phyloP scores from a whole-genome alignment of 345 rosid genomes.

The Eucalyptus curtisii region DNA sequence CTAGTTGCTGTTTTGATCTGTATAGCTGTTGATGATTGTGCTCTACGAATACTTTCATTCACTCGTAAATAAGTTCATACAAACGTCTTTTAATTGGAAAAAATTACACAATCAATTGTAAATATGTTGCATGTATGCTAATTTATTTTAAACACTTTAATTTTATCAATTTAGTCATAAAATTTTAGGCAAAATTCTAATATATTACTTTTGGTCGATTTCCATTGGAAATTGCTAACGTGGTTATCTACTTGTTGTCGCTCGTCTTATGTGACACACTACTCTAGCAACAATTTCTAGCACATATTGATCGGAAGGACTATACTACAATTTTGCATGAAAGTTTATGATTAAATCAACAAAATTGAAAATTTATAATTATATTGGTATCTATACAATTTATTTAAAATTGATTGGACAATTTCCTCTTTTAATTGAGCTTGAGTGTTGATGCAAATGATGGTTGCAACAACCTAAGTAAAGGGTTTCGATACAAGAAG shows the following conservation, averaged over 20 bases:
- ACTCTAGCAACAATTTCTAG: accelerated
- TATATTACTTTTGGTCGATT: too few relatives aligned
- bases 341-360: accelerated
- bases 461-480: not conserved
- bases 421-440: not conserved
- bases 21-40: not conserved
- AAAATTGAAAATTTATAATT: not conserved
- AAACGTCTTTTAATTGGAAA: not conserved
- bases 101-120: accelerated
- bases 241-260: accelerated
- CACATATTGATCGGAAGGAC: not conserved
- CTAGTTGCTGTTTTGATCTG: not conserved
- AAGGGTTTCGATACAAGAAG: not conserved
- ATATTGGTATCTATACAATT: accelerated
- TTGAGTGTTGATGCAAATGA: accelerated
- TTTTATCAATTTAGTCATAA: not conserved
- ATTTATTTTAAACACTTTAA: accelerated
- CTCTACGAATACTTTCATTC: not conserved
- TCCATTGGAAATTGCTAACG: accelerated
- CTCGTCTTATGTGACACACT: not conserved
- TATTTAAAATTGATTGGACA: not conserved
- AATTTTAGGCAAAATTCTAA: accelerated
- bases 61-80: accelerated
- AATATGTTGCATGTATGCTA: accelerated
- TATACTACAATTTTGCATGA: accelerated